Evolutionary conservation across 495 filamentous ascomycete genomes (phyloP).

Genomic region (Friedmanniomyces simplex): DNA sequence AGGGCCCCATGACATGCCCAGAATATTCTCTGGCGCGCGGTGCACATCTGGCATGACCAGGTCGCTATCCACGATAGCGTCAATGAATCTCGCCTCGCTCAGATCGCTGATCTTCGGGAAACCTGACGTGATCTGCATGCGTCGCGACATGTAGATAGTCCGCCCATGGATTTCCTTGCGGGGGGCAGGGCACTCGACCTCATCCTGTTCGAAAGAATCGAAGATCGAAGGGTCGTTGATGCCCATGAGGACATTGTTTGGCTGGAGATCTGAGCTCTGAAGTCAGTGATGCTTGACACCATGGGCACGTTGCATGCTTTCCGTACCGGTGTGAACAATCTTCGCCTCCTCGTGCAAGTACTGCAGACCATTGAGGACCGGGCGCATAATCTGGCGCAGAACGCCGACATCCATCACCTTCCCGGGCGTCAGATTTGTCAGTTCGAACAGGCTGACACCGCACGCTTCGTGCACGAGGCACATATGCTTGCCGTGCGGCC

Average conservation of each 20-base stretch:
- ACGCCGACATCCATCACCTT: background rate
- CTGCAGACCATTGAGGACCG: conserved; percentile 31
- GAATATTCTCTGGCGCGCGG: conserved; percentile 40
- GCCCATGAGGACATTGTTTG: conserved; percentile 31
- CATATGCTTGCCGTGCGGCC: conserved; percentile 34
- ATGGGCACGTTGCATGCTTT: background rate
- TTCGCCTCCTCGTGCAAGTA: conserved; percentile 35
- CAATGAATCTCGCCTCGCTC: conserved; percentile 34
- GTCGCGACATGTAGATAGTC: conserved; percentile 26
- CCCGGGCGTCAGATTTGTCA: background rate
- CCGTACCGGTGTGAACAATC: conserved; percentile 38
- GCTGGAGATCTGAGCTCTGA: conserved; percentile 25
- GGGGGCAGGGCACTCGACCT: conserved; percentile 10
- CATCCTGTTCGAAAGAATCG: conserved; percentile 12
- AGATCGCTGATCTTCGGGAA: conserved; percentile 38
- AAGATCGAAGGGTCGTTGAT: conserved; percentile 14
- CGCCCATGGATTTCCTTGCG: conserved; percentile 3
- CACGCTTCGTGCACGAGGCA: conserved; percentile 39
- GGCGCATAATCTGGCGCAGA: background rate
- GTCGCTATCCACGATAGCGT: background rate
- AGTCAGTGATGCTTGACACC: background rate
- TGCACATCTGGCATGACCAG: conserved; percentile 31
- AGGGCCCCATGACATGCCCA: conserved; percentile 37
- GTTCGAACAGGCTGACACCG: conserved; percentile 27
- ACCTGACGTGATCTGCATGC: conserved; percentile 13